These are phyloP conservation scores for Neltuma alba DNA, from an alignment of 306 rosid genomes.

Conservation along the genomic window DNA sequence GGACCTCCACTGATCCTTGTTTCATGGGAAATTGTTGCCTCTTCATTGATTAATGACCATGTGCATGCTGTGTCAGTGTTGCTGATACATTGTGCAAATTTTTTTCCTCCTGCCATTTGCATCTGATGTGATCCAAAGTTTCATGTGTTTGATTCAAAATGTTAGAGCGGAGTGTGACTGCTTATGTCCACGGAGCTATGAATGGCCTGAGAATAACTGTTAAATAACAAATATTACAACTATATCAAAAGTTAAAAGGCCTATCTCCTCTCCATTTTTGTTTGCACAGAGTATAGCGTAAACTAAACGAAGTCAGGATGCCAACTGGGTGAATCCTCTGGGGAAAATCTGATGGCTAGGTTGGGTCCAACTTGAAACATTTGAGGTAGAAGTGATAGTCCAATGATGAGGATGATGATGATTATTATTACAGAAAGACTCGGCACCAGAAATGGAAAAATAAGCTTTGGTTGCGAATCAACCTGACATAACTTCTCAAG, in stretches of 20 bases:
- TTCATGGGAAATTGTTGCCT: not conserved
- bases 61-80: not conserved
- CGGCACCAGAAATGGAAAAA: too few relatives aligned
- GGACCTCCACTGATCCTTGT: constrained; percentile 6
- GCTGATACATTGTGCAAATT: not conserved
- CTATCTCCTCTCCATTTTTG: not conserved
- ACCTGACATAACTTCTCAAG: too few relatives aligned
- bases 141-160: constrained; percentile 28
- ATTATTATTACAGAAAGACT: too few relatives aligned
- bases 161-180: not conserved
- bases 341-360: not conserved
- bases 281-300: not conserved
- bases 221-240: not conserved
- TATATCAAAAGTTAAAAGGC: not conserved
- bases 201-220: not conserved
- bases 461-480: too few relatives aligned
- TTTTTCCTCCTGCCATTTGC: constrained; percentile 25
- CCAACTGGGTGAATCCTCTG: not conserved
- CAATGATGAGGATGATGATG: too few relatives aligned
- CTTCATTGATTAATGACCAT: not conserved
- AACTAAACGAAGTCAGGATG: not conserved
- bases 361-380: not conserved
- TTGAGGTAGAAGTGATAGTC: not conserved
- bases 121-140: constrained; percentile 30
- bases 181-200: not conserved